These are phyloP conservation scores for Puya raimondii DNA, from an alignment of 176 grass and related monocot genomes.

Conservation along the genomic window DNA sequence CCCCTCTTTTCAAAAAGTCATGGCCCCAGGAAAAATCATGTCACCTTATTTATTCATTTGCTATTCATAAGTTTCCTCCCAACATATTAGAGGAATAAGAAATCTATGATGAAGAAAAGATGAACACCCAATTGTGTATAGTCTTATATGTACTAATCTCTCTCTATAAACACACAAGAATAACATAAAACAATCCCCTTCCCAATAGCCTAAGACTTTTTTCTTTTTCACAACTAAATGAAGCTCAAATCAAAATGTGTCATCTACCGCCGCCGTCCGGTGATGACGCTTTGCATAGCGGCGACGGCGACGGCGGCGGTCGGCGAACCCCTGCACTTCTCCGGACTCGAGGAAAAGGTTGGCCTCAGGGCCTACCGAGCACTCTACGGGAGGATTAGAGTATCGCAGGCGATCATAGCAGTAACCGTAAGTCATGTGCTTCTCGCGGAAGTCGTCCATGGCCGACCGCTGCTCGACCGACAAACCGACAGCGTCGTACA, in stretches of 20 bases:
- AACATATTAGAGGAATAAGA: not conserved
- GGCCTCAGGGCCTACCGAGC: conserved; percentile 43
- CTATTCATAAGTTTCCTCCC: too few species aligned
- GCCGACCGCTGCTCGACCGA: conserved; percentile 25
- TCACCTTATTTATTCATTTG: too few species aligned
- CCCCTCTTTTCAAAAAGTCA: too few species aligned
- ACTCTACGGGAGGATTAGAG: conserved; percentile 44
- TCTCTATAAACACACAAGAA: conserved; percentile 14
- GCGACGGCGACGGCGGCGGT: conserved; percentile 18
- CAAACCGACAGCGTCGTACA: conserved; percentile 5
- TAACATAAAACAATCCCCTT: conserved; percentile 8
- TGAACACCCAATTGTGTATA: not conserved
- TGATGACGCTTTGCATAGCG: conserved; percentile 39
- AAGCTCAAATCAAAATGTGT: conserved; percentile 7
- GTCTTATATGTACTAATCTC: not conserved
- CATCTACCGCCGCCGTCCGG: conserved; percentile 6
- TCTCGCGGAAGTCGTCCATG: conserved; percentile 59
- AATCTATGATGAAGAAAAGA: not conserved
- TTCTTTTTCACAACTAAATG: not conserved
- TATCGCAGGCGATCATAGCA: conserved; percentile 77
- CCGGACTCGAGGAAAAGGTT: conserved; percentile 49
- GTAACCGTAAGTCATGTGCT: conserved; percentile 73
- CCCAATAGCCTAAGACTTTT: not conserved
- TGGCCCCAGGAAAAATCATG: too few species aligned
- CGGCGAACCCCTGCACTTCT: conserved; percentile 21